A percentile compares a stretch with the other conserved stretches of the same genome.
Conservation (phyloP, 768 basidiomycete genomes). For the Holtermanniella nyarrowii region DNA sequence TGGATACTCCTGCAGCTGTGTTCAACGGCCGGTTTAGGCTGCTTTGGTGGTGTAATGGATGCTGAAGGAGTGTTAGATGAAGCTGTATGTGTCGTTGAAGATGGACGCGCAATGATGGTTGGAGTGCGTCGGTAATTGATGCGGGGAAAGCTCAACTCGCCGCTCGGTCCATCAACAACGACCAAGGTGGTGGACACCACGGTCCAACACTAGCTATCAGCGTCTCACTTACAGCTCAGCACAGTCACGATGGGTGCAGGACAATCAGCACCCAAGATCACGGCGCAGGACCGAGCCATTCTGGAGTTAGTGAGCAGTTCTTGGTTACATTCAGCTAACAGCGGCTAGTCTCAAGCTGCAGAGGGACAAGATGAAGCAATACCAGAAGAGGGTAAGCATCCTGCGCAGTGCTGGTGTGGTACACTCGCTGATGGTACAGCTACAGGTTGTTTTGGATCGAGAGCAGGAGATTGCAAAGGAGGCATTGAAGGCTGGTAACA, state of each 20-base stretch:
- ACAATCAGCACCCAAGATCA: slow-evolving; percentile 61
- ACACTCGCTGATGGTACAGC: slow-evolving; percentile 47
- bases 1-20: too few relatives aligned
- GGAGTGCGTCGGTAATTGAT: too few relatives aligned
- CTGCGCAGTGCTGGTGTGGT: not conserved
- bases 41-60: too few relatives aligned
- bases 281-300: slow-evolving; percentile 84
- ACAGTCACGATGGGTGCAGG: slow-evolving; percentile 35
- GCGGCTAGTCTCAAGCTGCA: slow-evolving; percentile 76
- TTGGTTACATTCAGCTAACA: slow-evolving; percentile 5
- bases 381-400: slow-evolving; percentile 70
- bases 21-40: too few relatives aligned
- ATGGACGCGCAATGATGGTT: too few relatives aligned
- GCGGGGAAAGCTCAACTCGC: too few relatives aligned
- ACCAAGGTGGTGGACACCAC: too few relatives aligned
- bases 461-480: slow-evolving; percentile 82
- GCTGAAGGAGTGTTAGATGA: too few relatives aligned
- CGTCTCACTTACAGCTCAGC: too few relatives aligned
- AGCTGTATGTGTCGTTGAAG: too few relatives aligned
- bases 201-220: too few relatives aligned
- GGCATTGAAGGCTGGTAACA: slow-evolving; percentile 69
- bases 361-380: slow-evolving; percentile 87
- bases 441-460: slow-evolving; percentile 72
- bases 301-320: slow-evolving; percentile 61
- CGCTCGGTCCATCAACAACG: not conserved